Evolutionary conservation across 2,329 filamentous ascomycete genomes (phyloP), one percentile per base, ranked within the genome.

Genomic region (Cordyceps pruinosa): DNA sequence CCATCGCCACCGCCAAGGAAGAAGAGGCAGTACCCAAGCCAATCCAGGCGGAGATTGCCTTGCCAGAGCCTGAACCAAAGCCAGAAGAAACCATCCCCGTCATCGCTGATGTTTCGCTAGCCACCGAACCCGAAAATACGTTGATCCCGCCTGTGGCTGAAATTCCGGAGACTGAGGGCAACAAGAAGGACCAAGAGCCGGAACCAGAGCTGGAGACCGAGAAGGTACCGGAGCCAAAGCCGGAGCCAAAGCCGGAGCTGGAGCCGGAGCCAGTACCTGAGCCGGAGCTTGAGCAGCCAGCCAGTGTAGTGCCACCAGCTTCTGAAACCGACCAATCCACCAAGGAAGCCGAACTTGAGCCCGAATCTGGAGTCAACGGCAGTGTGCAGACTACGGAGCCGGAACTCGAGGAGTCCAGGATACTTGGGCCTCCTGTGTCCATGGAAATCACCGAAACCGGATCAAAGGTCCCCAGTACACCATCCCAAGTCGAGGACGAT

Each of bases 401-500:
- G 3, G 35, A 48, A 5, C 9, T 15, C 1, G 34, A 46, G 25
- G 56, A 42, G 13, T n/a, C 28, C 19, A 42, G 34, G 23, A 30
- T 15, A 10, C 2, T 46, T 26, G 55, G 52, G n/a, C 4, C 62
- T 1, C 59, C 59, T 32, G 52, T 62, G 23, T 58, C 65, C 2
- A 53, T 65, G 26, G 69, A 70, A 59, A 66, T 64, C 5, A 65
- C 61, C 8, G 70, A 71, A 47, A 55, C 58, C n/a, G 64, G 56
- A 28, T 68, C 69, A n/a, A 75, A 65, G 30, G 65, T 66, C 6
- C 72, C 73, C 0, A 80, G 73, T 58, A 80, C 75, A 8, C 77
- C 78, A 4, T 80, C 78, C 4, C 77, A 76, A 41, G 70, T 74
- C 30, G 73, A 74, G 30, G 77, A 79, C 50, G 79, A 78, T 51